Evolutionary conservation across 2,329 filamentous ascomycete genomes (phyloP).

Genomic region (Dothideomycetes sp.): DNA sequence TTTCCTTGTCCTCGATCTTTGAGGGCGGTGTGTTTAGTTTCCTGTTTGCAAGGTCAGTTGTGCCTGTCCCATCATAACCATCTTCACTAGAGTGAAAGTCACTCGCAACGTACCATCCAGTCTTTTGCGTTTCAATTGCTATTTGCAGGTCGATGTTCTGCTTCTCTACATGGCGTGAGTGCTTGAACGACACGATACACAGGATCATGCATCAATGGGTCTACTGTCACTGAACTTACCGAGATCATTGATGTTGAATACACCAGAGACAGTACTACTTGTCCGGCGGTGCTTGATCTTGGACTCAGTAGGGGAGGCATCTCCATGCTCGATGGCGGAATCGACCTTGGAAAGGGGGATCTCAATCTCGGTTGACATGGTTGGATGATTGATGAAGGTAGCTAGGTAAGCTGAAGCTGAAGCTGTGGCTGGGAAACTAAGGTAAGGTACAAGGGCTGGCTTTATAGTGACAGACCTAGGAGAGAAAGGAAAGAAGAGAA

Average conservation of each 20-base stretch:
- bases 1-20: conserved; percentile 70
- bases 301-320: conserved; percentile 56
- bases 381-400: conserved; percentile 13
- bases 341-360: conserved; percentile 73
- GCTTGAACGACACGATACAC: conserved; percentile 1
- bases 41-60: conserved; percentile 42
- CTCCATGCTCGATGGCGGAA: conserved; percentile 67
- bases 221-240: conserved; percentile 44
- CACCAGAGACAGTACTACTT: conserved; percentile 62
- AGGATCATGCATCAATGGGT: too few relatives aligned
- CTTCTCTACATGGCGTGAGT: conserved; percentile 45
- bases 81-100: background rate
- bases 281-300: conserved; percentile 55
- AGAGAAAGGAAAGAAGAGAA: conserved; percentile 4
- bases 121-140: conserved; percentile 72
- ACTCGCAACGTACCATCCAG: conserved; percentile 58
- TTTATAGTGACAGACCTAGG: conserved; percentile 6
- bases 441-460: conserved; percentile 3
- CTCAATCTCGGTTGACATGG: conserved; percentile 43
- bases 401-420: conserved; percentile 1
- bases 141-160: conserved; percentile 62
- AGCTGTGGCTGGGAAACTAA: conserved; percentile 2
- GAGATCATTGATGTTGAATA: conserved; percentile 76
- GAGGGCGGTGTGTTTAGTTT: conserved; percentile 82
- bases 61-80: background rate